Percentiles rank a stretch among this genome's conserved stretches.
phyloP scores from a whole-genome alignment of 352 stramenopile genomes.

The Globisporangium splendens region DNA sequence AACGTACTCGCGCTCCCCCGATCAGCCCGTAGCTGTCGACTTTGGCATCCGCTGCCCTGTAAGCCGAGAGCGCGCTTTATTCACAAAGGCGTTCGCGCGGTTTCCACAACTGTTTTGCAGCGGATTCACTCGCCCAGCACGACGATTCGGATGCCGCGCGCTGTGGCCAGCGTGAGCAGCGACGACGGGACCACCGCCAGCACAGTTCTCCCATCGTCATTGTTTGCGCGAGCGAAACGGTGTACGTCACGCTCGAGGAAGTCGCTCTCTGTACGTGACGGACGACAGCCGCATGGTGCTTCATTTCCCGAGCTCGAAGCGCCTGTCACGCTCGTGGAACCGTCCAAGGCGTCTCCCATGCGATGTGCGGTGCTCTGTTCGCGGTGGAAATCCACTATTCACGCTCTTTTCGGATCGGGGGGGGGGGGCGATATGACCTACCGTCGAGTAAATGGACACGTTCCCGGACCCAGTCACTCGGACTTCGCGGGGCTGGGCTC shows the following conservation, averaged over 20 bases:
- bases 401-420: slow-evolving; percentile 45
- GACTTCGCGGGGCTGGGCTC: slow-evolving; percentile 61
- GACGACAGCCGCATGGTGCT: slow-evolving; percentile 40
- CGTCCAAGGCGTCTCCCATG: slow-evolving; percentile 36
- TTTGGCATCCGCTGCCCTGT: slow-evolving; percentile 35
- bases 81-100: slow-evolving; percentile 22
- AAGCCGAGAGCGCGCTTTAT: slow-evolving; percentile 30
- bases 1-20: slow-evolving; percentile 35
- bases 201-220: slow-evolving; percentile 26
- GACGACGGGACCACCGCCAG: slow-evolving; percentile 7
- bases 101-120: slow-evolving; percentile 41
- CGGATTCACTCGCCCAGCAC: slow-evolving; percentile 23
- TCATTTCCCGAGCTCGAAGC: slow-evolving; percentile 41
- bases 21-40: slow-evolving; percentile 50
- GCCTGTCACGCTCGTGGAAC: slow-evolving; percentile 48
- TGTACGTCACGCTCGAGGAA: slow-evolving; percentile 58
- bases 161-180: slow-evolving; percentile 22
- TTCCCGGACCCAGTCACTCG: slow-evolving; percentile 57
- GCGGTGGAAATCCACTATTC: slow-evolving; percentile 46
- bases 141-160: slow-evolving; percentile 29
- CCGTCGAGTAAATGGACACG: slow-evolving; percentile 63
- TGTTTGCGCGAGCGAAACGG: slow-evolving; percentile 52
- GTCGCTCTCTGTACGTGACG: slow-evolving; percentile 55
- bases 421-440: slow-evolving; percentile 59
- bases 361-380: slow-evolving; percentile 55